Evolutionary conservation across 1,139 yeast genomes (phyloP).

Genomic region (Candida labiduridarum): DNA sequence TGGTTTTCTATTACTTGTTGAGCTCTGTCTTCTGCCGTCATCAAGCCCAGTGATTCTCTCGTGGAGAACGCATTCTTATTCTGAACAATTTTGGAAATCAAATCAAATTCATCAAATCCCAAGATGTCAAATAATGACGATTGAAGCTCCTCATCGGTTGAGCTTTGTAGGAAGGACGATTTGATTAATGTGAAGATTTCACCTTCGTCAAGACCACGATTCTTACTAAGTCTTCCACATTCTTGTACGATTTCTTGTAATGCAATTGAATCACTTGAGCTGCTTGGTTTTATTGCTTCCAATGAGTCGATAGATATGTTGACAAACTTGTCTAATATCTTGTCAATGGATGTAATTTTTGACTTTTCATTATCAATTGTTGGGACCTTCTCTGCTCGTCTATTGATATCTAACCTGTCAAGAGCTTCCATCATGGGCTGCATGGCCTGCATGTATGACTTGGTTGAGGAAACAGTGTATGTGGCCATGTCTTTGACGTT

Average conservation of each 20-base stretch:
- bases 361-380: slow-evolving; percentile 35
- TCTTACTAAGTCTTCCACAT: slow-evolving; percentile 30
- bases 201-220: slow-evolving; percentile 27
- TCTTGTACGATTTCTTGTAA: slow-evolving; percentile 25
- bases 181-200: slow-evolving; percentile 28
- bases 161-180: slow-evolving; percentile 29
- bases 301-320: slow-evolving; percentile 37
- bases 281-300: slow-evolving; percentile 21
- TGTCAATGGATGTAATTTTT: slow-evolving; percentile 30
- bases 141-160: slow-evolving; percentile 64
- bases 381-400: slow-evolving; percentile 28
- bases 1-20: slow-evolving; percentile 60
- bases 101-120: slow-evolving; percentile 84
- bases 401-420: slow-evolving; percentile 27
- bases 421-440: slow-evolving; percentile 58
- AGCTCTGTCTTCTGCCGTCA: slow-evolving; percentile 61
- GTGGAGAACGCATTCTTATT: slow-evolving; percentile 39
- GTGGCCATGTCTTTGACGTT: slow-evolving; percentile 26
- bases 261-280: slow-evolving; percentile 17
- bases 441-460: slow-evolving; percentile 81
- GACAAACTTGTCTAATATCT: slow-evolving; percentile 29
- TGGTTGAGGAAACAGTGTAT: slow-evolving; percentile 61
- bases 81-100: slow-evolving; percentile 67
- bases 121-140: slow-evolving; percentile 71
- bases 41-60: slow-evolving; percentile 26